Evolutionary conservation across 176 grass and related monocot species (phyloP).

Genomic region (Carex scoparia): DNA sequence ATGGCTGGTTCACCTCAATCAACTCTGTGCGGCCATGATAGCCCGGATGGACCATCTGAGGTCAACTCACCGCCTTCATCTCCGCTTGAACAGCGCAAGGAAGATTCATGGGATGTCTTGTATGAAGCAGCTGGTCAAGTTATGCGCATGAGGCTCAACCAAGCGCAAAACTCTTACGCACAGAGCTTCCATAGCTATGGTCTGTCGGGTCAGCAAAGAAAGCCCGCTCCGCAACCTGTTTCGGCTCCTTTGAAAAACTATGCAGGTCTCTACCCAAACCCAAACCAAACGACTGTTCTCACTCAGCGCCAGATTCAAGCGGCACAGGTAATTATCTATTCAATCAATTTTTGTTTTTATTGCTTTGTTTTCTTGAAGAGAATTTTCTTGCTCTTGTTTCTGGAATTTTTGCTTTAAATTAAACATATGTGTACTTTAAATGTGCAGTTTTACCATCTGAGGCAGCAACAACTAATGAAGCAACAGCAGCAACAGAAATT

Average conservation of each 20-base stretch:
- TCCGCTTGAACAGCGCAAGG: slow-evolving; percentile 45
- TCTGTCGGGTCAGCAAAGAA: not conserved
- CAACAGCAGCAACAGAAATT: slow-evolving; percentile 53
- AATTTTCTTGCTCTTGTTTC: too few relatives aligned
- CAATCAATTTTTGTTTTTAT: not conserved
- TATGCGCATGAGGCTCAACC: slow-evolving; percentile 42
- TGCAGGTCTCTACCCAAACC: slow-evolving; percentile 30
- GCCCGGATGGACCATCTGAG: slow-evolving; percentile 53
- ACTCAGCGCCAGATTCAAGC: slow-evolving; percentile 65
- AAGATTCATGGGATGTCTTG: slow-evolving; percentile 51
- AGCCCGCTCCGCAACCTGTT: slow-evolving; percentile 29
- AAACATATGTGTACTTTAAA: not conserved
- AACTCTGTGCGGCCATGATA: slow-evolving; percentile 56
- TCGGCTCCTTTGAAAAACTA: not conserved
- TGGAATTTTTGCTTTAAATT: not conserved
- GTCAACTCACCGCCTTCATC: slow-evolving; percentile 68
- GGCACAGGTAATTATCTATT: slow-evolving; percentile 37
- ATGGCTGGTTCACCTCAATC: slow-evolving; percentile 65
- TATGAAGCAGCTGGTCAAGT: slow-evolving; percentile 63
- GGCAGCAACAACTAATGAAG: slow-evolving; percentile 67
- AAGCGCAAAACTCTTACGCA: not conserved
- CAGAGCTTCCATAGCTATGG: not conserved
- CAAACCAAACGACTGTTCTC: slow-evolving; percentile 30
- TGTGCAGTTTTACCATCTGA: slow-evolving; percentile 62
- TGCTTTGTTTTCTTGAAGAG: not conserved